These are phyloP conservation scores for Guadua angustifolia DNA, from an alignment of 176 grass and related monocot genomes.

Conservation along the genomic window DNA sequence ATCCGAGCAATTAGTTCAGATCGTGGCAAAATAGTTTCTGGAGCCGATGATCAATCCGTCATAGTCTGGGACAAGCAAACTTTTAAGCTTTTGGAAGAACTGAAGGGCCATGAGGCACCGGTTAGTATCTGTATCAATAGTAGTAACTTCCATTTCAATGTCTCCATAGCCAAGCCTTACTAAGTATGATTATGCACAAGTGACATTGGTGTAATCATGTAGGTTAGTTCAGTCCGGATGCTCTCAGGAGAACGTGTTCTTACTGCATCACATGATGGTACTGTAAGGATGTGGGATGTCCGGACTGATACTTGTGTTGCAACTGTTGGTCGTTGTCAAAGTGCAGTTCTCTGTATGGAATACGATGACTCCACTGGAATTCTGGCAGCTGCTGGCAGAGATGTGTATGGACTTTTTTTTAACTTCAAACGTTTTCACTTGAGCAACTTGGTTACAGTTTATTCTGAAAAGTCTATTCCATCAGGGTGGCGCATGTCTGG, in stretches of 20 bases:
- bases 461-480: constrained; percentile 39
- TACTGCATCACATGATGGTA: constrained; percentile 91
- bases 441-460: constrained; percentile 33
- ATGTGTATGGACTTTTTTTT: constrained; percentile 69
- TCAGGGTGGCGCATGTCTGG: constrained; percentile 91
- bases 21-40: constrained; percentile 97
- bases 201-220: constrained; percentile 12
- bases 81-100: constrained; percentile 90
- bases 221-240: constrained; percentile 98
- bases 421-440: constrained; percentile 40
- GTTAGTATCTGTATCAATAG: constrained; percentile 55
- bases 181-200: constrained; percentile 40
- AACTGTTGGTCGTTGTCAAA: constrained; percentile 92
- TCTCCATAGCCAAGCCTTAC: constrained; percentile 28
- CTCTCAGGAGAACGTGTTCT: constrained; percentile 98
- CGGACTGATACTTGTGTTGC: constrained; percentile 98
- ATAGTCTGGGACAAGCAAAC: constrained; percentile 99
- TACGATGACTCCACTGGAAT: constrained; percentile 94
- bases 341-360: constrained; percentile 93
- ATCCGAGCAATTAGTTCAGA: constrained; percentile 93
- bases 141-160: constrained; percentile 3
- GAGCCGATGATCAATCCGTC: constrained; percentile 94
- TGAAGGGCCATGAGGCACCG: constrained; percentile 87
- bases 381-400: constrained; percentile 90
- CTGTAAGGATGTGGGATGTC: constrained; percentile 99